Evolutionary conservation across 345 rosid species (phyloP), one percentile per base, ranked within the genome.

Genomic region (Salix viminalis): DNA sequence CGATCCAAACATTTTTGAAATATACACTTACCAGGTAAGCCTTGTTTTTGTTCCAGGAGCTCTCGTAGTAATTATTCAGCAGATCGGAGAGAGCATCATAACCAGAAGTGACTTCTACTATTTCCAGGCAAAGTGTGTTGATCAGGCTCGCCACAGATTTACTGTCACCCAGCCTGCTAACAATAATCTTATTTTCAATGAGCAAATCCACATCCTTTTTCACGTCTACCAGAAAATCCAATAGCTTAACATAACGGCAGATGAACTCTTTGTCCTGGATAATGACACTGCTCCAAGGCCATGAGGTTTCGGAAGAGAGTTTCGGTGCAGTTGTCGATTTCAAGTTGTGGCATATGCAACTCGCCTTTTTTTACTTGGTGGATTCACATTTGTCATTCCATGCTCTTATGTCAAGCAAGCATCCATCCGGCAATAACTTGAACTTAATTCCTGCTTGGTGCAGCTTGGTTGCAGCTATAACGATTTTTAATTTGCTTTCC

Each of bases 181-280:
- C 50, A 46, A 46, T 46, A 37, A 81, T 48, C 8, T 32, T 73
- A 44, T 75, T 85, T 64, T 70, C 77, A 44, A 82, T 52, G 11
- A 83, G 84, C 54, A 85, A 78, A 15, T 78, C 82, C 48, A 70
- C 81, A 11, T 80, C 85, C 13, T 52, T 30, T 1, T 48, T 72
- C 0, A 76, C 72, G 39, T 80, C 76, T 2, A 82, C 67, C 30
- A 85, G 85, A 15, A 56, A 80, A 75, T 82, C 82, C 80, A 80
- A 71, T 14, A 85, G 41, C 82, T 1, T 46, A 46, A 46, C 50
- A 13, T 46, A 46, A 13, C 16, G 50, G 18, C 50, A 46, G 50
- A 46, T 46, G 14, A 3, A 14, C 50, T 46, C 50, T 12, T 46
- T 0, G n/a, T 46, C 18, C 14, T 46, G 50, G 50, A 46, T 46